A percentile compares a stretch with the other conserved stretches of the same genome.
Evolutionary conservation across 2,329 filamentous ascomycete genomes (phyloP).

Genomic region (Colletotrichum zoysiae): DNA sequence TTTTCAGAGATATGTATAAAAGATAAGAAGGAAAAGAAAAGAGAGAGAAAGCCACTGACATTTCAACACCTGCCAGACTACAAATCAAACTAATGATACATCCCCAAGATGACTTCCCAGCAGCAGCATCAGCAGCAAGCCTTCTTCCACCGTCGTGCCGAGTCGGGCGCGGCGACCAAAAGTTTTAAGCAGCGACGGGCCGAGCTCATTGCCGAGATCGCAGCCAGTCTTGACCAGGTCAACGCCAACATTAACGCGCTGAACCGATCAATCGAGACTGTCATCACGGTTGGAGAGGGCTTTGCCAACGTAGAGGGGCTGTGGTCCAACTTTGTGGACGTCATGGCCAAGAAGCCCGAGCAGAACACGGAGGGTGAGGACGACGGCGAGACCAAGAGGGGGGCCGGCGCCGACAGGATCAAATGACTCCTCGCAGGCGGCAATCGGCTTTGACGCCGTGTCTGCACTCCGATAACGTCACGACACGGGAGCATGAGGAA

Average conservation of each 20-base stretch:
- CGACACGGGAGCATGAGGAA: too few relatives aligned
- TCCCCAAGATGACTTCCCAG: too few relatives aligned
- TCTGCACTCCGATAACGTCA: too few relatives aligned
- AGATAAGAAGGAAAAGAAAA: too few relatives aligned
- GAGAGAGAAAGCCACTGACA: too few relatives aligned
- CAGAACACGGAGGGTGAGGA: slow-evolving; percentile 44
- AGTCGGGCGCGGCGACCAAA: slow-evolving; percentile 54
- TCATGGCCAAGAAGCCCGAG: slow-evolving; percentile 82
- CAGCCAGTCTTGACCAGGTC: slow-evolving; percentile 86
- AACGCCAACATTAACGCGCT: slow-evolving; percentile 96
- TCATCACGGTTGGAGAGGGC: slow-evolving; percentile 93
- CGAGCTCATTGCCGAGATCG: slow-evolving; percentile 78
- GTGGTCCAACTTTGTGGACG: slow-evolving; percentile 96
- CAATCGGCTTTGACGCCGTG: too few relatives aligned
- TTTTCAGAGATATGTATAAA: too few relatives aligned
- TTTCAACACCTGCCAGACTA: too few relatives aligned
- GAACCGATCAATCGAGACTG: slow-evolving; percentile 90
- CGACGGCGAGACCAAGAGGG: slow-evolving; percentile 45
- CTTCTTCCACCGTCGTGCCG: slow-evolving; percentile 36
- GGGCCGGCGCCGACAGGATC: too few relatives aligned
- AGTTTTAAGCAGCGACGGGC: slow-evolving; percentile 83
- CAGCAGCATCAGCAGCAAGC: slow-evolving; percentile 40
- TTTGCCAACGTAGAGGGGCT: slow-evolving; percentile 96
- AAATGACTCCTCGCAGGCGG: too few relatives aligned
- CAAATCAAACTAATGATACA: too few relatives aligned